Evolutionary conservation across 257 asterid species (phyloP).

Genomic region (Eucommia ulmoides): DNA sequence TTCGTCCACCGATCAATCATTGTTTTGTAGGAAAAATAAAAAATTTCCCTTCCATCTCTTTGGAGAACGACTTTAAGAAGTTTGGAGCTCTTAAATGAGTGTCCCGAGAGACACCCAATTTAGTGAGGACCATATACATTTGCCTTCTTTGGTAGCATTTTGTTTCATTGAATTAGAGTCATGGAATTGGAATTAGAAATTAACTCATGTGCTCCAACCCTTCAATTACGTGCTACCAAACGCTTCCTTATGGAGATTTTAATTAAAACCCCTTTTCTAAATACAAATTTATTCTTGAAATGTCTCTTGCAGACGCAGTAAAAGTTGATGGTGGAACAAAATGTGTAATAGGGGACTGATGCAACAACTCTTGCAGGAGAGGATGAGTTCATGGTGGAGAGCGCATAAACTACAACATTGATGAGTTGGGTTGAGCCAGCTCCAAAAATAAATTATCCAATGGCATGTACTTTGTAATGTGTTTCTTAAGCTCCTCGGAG

Average conservation of each 20-base stretch:
- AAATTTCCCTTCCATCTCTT: slow-evolving; percentile 30
- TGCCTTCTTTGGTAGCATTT: slow-evolving; percentile 31
- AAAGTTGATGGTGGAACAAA: slow-evolving; percentile 4
- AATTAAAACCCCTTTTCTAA: too few relatives aligned
- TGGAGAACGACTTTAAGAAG: slow-evolving; percentile 27
- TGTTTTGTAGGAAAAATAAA: slow-evolving; percentile 25
- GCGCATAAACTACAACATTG: slow-evolving; percentile 9
- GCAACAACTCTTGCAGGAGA: slow-evolving; percentile 9
- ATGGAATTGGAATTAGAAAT: too few relatives aligned
- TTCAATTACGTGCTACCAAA: too few relatives aligned
- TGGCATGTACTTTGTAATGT: slow-evolving; percentile 10
- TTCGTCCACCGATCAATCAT: slow-evolving; percentile 53
- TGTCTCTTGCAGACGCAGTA: too few relatives aligned
- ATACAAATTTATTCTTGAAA: too few relatives aligned
- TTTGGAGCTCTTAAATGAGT: slow-evolving; percentile 49
- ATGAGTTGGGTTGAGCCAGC: slow-evolving; percentile 12
- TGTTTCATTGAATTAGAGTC: too few relatives aligned
- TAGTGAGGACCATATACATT: slow-evolving; percentile 11
- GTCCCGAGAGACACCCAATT: slow-evolving; percentile 50
- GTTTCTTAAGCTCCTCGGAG: slow-evolving; percentile 10
- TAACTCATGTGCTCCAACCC: too few relatives aligned
- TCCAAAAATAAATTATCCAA: slow-evolving; percentile 1
- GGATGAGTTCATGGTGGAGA: background rate
- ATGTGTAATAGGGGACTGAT: slow-evolving; percentile 13
- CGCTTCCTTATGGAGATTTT: too few relatives aligned